Conservation (phyloP, 2,329 filamentous ascomycete genomes). For the Leptodontidium sp. region DNA sequence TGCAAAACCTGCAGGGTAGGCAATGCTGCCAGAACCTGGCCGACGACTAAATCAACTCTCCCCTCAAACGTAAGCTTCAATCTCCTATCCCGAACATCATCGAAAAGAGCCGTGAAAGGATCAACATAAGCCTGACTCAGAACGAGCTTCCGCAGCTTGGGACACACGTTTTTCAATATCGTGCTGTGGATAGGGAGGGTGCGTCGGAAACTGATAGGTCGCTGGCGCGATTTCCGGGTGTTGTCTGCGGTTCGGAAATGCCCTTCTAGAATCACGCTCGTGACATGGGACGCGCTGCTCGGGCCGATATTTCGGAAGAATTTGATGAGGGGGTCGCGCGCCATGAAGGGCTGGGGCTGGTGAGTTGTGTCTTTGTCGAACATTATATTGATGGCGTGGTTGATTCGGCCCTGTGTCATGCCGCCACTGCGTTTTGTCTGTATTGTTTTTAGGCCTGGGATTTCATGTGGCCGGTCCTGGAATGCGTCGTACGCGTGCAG, state of each 20-base stretch:
- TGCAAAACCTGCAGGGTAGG: not conserved
- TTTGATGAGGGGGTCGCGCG: not conserved
- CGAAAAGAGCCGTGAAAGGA: not conserved
- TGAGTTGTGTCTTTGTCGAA: conserved; percentile 4
- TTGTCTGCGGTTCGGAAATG: not conserved
- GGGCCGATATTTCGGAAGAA: conserved; percentile 12
- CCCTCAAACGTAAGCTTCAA: too few species aligned
- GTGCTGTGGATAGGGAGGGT: conserved; percentile 9
- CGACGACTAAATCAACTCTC: not conserved
- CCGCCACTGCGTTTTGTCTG: too few species aligned
- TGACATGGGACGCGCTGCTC: not conserved
- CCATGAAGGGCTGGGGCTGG: not conserved
- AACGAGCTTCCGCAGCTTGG: not conserved
- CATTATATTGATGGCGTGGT: not conserved
- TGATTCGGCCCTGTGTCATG: not conserved
- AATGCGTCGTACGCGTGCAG: conserved; percentile 11
- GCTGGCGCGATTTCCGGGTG: not conserved
- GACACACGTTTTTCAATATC: conserved; percentile 7
- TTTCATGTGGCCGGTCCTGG: too few species aligned
- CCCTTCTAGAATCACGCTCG: not conserved
- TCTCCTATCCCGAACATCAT: conserved; percentile 2
- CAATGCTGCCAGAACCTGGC: not conserved
- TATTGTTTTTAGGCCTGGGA: not conserved
- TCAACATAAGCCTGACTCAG: too few species aligned
- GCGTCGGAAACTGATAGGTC: not conserved